Conservation (phyloP, 2,329 filamentous ascomycete genomes). For the Sodiomyces alkalinus region DNA sequence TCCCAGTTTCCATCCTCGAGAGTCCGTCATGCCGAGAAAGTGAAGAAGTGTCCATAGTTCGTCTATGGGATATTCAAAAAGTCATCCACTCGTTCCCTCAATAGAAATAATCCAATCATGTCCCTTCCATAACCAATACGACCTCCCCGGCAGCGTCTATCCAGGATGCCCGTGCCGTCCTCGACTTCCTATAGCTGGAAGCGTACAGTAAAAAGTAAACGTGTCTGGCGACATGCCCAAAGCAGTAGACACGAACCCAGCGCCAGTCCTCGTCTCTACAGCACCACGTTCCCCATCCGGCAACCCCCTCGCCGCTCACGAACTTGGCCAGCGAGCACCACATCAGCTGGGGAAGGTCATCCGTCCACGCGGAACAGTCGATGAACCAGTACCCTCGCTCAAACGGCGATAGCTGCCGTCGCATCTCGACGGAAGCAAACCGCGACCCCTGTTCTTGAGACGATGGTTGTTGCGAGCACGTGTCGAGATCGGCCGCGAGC, state of each 20-base stretch:
- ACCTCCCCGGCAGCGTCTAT: conserved; percentile 46
- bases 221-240: conserved; percentile 58
- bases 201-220: conserved; percentile 63
- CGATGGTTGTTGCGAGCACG: no score
- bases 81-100: no score
- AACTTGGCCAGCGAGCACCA: conserved; percentile 50
- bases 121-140: conserved; percentile 17
- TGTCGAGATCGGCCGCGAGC: conserved; percentile 21
- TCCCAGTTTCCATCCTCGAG: not conserved
- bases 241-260: conserved; percentile 57
- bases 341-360: conserved; percentile 29
- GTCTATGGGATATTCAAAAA: no score
- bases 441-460: no score
- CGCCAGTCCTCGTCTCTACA: conserved; percentile 25
- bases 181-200: conserved; percentile 49
- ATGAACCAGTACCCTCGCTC: conserved; percentile 73
- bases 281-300: conserved; percentile 55
- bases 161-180: conserved; percentile 46
- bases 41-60: no score
- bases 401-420: conserved; percentile 35
- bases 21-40: no score
- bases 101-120: not conserved
- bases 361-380: conserved; percentile 38
- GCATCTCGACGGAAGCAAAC: no score
- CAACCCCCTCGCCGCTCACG: conserved; percentile 38